Conservation (phyloP, 768 basidiomycete species). For the Agaricus subrufescens region DNA sequence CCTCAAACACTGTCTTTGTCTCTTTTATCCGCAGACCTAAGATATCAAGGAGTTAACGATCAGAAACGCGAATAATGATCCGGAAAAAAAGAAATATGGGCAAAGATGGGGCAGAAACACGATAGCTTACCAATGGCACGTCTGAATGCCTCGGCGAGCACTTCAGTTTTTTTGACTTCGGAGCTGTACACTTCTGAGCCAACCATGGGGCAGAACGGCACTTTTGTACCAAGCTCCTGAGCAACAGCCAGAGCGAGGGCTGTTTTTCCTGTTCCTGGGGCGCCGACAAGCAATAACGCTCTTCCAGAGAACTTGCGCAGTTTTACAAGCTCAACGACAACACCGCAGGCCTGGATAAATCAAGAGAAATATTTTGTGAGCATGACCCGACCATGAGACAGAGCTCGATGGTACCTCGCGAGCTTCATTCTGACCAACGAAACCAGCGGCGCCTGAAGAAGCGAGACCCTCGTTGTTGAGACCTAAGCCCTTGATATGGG, state of each 20-base stretch:
- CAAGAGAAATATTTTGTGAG: background rate
- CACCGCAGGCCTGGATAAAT: slow-evolving; percentile 73
- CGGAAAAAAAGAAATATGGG: background rate
- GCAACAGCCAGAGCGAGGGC: slow-evolving; percentile 94
- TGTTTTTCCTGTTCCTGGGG: slow-evolving; percentile 97
- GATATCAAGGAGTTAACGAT: slow-evolving; percentile 6
- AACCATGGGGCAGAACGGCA: slow-evolving; percentile 99
- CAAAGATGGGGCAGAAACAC: background rate
- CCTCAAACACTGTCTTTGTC: slow-evolving; percentile 98
- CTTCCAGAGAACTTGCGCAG: slow-evolving; percentile 92
- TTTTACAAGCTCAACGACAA: slow-evolving; percentile 85
- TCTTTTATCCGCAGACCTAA: slow-evolving; percentile 96
- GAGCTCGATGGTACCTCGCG: slow-evolving; percentile 60
- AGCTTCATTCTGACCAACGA: slow-evolving; percentile 86
- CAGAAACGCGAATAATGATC: background rate
- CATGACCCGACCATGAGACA: background rate
- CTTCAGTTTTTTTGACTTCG: slow-evolving; percentile 99
- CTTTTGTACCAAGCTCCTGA: slow-evolving; percentile 90
- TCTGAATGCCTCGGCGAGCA: slow-evolving; percentile 90
- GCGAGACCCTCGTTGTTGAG: slow-evolving; percentile 82
- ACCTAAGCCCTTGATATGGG: slow-evolving; percentile 96
- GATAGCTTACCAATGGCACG: slow-evolving; percentile 82
- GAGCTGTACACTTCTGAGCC: slow-evolving; percentile 95
- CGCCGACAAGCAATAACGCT: slow-evolving; percentile 87
- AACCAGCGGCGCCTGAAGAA: slow-evolving; percentile 68